A percentile compares a stretch with the other conserved stretches of the same genome.
Evolutionary conservation across 768 basidiomycete species (phyloP).

Genomic region (Pisolithus tinctorius): DNA sequence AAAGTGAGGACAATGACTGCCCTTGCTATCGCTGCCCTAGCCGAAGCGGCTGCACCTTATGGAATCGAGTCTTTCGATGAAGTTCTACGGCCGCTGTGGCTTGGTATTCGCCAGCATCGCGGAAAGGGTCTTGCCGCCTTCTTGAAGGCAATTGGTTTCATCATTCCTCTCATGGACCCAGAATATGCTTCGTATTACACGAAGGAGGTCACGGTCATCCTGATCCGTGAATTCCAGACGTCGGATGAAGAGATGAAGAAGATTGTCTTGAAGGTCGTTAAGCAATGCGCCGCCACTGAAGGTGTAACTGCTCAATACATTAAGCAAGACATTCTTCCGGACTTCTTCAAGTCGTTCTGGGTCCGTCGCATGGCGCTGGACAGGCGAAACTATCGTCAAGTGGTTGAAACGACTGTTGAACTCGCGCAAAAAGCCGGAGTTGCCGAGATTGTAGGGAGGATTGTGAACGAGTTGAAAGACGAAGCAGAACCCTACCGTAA

Average conservation of each 20-base stretch:
- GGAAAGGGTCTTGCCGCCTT: slow-evolving; percentile 76
- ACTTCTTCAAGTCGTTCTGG: slow-evolving; percentile 99
- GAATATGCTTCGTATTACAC: slow-evolving; percentile 99
- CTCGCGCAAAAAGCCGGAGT: slow-evolving; percentile 96
- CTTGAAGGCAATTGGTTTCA: slow-evolving; percentile 94
- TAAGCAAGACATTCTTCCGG: slow-evolving; percentile 95
- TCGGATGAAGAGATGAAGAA: slow-evolving; percentile 99
- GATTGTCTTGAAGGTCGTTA: slow-evolving; percentile 97
- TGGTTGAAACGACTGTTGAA: slow-evolving; percentile 98
- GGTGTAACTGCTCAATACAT: slow-evolving; percentile 96
- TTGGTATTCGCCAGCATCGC: slow-evolving; percentile 71
- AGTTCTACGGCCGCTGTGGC: slow-evolving; percentile 78
- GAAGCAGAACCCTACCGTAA: slow-evolving; percentile 80
- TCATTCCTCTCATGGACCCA: slow-evolving; percentile 99
- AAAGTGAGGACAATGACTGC: slow-evolving; percentile 81
- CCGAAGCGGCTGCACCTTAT: slow-evolving; percentile 96
- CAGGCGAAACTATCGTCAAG: slow-evolving; percentile 90
- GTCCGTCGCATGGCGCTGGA: slow-evolving; percentile 97
- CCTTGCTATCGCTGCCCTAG: slow-evolving; percentile 78
- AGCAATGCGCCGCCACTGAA: slow-evolving; percentile 97
- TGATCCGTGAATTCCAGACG: slow-evolving; percentile 97
- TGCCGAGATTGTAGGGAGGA: slow-evolving; percentile 85
- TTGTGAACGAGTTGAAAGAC: slow-evolving; percentile 59
- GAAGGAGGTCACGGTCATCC: slow-evolving; percentile 93
- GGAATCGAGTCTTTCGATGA: slow-evolving; percentile 99